These are phyloP conservation scores for Dryas octopetala DNA, from an alignment of 306 rosid species.

Conservation along the genomic window DNA sequence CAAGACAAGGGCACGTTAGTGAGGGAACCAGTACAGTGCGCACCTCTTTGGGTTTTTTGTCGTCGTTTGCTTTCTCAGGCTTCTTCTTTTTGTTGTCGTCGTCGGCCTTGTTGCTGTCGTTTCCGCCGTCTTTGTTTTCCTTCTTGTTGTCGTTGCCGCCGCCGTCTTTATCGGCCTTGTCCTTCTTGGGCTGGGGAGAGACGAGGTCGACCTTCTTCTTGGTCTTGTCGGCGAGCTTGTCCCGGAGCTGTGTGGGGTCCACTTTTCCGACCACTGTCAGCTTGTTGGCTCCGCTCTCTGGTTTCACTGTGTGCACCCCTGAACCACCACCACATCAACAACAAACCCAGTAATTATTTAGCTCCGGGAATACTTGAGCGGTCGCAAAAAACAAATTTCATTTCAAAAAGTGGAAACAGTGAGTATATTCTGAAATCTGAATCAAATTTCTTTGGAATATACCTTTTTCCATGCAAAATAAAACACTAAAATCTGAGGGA, in stretches of 20 bases:
- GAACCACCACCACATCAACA: not conserved
- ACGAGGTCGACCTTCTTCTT: slow-evolving; percentile 64
- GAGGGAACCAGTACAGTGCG: not conserved
- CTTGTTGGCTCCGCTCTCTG: slow-evolving; percentile 47
- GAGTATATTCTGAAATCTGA: not conserved
- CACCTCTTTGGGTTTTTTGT: slow-evolving; percentile 67
- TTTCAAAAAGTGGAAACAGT: not conserved
- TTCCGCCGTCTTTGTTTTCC: slow-evolving; percentile 35
- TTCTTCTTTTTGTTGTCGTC: slow-evolving; percentile 26
- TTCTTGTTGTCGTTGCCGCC: slow-evolving; percentile 8
- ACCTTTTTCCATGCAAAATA: not conserved
- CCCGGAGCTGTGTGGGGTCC: slow-evolving; percentile 50
- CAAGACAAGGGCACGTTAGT: slow-evolving; percentile 20
- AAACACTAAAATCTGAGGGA: not conserved
- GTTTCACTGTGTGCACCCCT: slow-evolving; percentile 50
- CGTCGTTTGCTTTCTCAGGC: slow-evolving; percentile 35
- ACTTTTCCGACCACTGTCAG: slow-evolving; percentile 54
- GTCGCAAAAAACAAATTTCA: too few relatives aligned
- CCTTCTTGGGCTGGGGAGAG: slow-evolving; percentile 57
- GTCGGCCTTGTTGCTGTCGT: slow-evolving; percentile 19
- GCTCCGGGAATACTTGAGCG: too few relatives aligned
- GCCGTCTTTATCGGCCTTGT: slow-evolving; percentile 33
- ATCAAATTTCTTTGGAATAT: not conserved
- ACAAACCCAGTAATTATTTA: slow-evolving; percentile 2
- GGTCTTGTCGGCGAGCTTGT: slow-evolving; percentile 39